Percentiles rank a stretch among this genome's conserved stretches.
Evolutionary conservation across 2,329 filamentous ascomycete genomes (phyloP).

Genomic region (Trichophyton simii): DNA sequence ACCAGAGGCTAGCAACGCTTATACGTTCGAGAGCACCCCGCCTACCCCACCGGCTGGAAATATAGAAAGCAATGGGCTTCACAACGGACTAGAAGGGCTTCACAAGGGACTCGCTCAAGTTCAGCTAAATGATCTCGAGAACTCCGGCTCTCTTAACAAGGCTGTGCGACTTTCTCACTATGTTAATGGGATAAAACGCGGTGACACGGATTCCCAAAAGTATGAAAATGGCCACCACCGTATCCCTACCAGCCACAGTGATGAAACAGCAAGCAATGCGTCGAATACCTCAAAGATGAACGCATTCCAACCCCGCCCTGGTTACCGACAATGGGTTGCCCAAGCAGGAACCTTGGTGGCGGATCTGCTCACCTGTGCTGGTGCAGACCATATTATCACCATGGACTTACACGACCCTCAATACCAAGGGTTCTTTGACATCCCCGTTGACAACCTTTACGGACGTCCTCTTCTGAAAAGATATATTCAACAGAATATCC

Average conservation of each 20-base stretch:
- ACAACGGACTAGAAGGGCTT: slow-evolving; percentile 56
- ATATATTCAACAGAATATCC: slow-evolving; percentile 66
- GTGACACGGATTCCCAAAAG: slow-evolving; percentile 29
- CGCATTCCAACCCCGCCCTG: slow-evolving; percentile 69
- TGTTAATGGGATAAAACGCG: slow-evolving; percentile 29
- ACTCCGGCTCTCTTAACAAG: slow-evolving; percentile 23
- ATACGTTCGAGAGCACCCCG: slow-evolving; percentile 86
- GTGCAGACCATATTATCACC: slow-evolving; percentile 91
- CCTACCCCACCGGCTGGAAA: slow-evolving; percentile 66
- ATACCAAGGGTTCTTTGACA: slow-evolving; percentile 98
- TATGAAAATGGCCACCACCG: slow-evolving; percentile 19
- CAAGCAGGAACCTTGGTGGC: slow-evolving; percentile 92
- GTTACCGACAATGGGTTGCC: slow-evolving; percentile 97
- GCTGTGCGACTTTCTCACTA: slow-evolving; percentile 28
- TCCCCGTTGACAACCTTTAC: slow-evolving; percentile 95
- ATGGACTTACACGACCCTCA: slow-evolving; percentile 95
- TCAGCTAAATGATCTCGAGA: slow-evolving; percentile 42
- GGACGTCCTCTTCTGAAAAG: slow-evolving; percentile 46
- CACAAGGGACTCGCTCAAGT: slow-evolving; percentile 62
- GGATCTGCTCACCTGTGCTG: slow-evolving; percentile 86
- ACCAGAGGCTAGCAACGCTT: slow-evolving; percentile 43
- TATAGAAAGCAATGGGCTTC: slow-evolving; percentile 51
- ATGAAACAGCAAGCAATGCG: slow-evolving; percentile 51
- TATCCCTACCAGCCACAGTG: slow-evolving; percentile 30
- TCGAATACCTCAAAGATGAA: slow-evolving; percentile 40